A percentile compares a stretch with the other conserved stretches of the same genome.
Evolutionary conservation across 2,329 filamentous ascomycete species (phyloP).

Genomic region (Geosmithia putterillii): DNA sequence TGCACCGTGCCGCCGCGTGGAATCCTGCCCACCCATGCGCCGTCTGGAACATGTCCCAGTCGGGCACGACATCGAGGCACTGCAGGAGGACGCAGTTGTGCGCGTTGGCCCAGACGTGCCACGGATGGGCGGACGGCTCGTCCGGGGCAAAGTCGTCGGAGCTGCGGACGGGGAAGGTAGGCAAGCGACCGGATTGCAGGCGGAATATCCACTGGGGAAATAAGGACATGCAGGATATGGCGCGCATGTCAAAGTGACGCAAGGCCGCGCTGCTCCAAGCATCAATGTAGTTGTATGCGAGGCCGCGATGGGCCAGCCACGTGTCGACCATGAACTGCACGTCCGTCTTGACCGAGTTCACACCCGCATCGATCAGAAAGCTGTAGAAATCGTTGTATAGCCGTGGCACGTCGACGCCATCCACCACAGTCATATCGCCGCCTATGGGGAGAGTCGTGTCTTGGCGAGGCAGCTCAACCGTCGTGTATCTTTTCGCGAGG

Average conservation of each 20-base stretch:
- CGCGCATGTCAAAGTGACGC: conserved; percentile 63
- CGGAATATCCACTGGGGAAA: conserved; percentile 78
- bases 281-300: conserved; percentile 70
- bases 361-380: conserved; percentile 61
- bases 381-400: conserved; percentile 89
- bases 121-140: conserved; percentile 68
- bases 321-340: conserved; percentile 83
- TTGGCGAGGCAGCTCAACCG: conserved; percentile 29
- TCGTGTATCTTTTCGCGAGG: conserved; percentile 70
- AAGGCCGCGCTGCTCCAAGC: conserved; percentile 73
- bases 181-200: conserved; percentile 67
- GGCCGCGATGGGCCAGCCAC: conserved; percentile 54
- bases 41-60: conserved; percentile 65
- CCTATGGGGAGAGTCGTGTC: conserved; percentile 17
- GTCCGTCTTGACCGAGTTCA: conserved; percentile 88
- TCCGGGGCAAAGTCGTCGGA: conserved; percentile 89
- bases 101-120: conserved; percentile 93
- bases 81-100: conserved; percentile 76
- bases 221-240: conserved; percentile 93
- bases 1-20: conserved; percentile 79
- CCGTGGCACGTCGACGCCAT: conserved; percentile 56
- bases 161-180: conserved; percentile 66
- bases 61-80: conserved; percentile 76
- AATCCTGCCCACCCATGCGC: conserved; percentile 60
- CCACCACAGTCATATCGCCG: conserved; percentile 60